Conservation (phyloP, 768 basidiomycete genomes). For the Pulveroboletus sp. region DNA sequence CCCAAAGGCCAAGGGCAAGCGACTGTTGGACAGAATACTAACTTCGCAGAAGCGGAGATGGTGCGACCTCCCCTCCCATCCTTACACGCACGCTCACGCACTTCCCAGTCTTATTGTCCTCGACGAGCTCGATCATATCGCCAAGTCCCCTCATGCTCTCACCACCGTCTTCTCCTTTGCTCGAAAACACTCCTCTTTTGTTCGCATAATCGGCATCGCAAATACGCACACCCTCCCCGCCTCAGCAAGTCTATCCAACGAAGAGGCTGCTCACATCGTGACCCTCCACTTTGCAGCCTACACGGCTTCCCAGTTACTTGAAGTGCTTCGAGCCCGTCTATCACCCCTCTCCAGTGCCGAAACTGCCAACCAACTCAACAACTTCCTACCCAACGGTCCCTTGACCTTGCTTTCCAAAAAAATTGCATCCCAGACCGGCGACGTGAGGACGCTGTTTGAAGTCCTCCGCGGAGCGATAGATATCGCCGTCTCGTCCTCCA, state of each 20-base stretch:
- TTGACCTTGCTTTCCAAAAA: slow-evolving; percentile 75
- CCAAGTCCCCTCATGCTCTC: slow-evolving; percentile 55
- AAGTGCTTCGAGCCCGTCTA: slow-evolving; percentile 65
- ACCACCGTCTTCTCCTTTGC: slow-evolving; percentile 67
- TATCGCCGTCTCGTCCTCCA: slow-evolving; percentile 42
- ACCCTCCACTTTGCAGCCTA: slow-evolving; percentile 85
- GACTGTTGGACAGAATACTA: slow-evolving; percentile 45
- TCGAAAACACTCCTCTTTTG: slow-evolving; percentile 42
- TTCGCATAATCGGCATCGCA: slow-evolving; percentile 81
- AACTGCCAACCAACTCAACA: slow-evolving; percentile 34
- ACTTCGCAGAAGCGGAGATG: slow-evolving; percentile 47
- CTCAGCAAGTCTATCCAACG: slow-evolving; percentile 37
- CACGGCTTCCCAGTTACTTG: slow-evolving; percentile 62
- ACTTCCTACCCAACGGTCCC: slow-evolving; percentile 60
- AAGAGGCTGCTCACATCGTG: slow-evolving; percentile 39
- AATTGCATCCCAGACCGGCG: slow-evolving; percentile 76
- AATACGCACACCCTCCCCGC: slow-evolving; percentile 84
- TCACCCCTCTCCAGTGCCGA: slow-evolving; percentile 42
- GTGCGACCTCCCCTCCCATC: slow-evolving; percentile 27
- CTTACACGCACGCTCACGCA: slow-evolving; percentile 19
- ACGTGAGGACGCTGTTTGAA: slow-evolving; percentile 77
- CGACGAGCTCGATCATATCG: slow-evolving; percentile 85
- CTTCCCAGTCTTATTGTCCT: slow-evolving; percentile 64
- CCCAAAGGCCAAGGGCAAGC: slow-evolving; percentile 46
- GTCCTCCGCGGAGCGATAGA: slow-evolving; percentile 80